These are phyloP conservation scores for Musa balbisiana DNA, from an alignment of 202 grass and related monocot genomes.

Conservation along the genomic window DNA sequence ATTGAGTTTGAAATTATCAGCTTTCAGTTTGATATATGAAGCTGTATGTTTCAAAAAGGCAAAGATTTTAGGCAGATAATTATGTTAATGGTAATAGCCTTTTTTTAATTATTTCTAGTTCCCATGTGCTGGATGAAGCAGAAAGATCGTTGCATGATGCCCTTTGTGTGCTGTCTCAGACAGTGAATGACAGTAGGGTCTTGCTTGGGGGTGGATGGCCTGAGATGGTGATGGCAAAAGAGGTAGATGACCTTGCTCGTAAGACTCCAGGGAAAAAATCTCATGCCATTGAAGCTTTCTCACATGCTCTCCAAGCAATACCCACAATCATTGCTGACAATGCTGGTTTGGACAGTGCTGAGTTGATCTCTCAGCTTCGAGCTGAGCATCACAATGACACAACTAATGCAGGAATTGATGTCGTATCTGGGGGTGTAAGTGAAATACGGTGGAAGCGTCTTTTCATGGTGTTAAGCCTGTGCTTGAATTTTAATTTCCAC, in stretches of 20 bases:
- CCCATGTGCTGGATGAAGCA: slow-evolving; percentile 83
- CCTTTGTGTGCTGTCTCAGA: slow-evolving; percentile 87
- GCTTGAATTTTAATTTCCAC: not conserved
- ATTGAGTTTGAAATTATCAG: not conserved
- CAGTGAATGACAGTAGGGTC: slow-evolving; percentile 79
- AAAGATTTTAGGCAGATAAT: not conserved
- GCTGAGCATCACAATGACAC: slow-evolving; percentile 91
- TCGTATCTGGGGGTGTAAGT: slow-evolving; percentile 74
- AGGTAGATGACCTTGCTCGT: slow-evolving; percentile 79
- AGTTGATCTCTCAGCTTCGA: slow-evolving; percentile 90
- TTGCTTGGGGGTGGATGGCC: slow-evolving; percentile 93
- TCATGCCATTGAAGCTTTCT: slow-evolving; percentile 85
- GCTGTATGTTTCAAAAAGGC: not conserved
- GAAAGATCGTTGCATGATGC: slow-evolving; percentile 97
- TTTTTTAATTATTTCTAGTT: slow-evolving; percentile 39
- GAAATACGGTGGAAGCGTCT: not conserved
- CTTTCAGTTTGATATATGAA: not conserved
- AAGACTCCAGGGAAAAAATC: slow-evolving; percentile 94
- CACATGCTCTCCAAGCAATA: slow-evolving; percentile 72
- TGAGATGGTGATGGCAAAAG: slow-evolving; percentile 93
- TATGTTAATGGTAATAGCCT: not conserved
- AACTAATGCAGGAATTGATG: slow-evolving; percentile 61
- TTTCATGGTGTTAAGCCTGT: not conserved
- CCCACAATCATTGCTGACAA: slow-evolving; percentile 88
- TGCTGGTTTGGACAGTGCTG: slow-evolving; percentile 79